Percentiles rank a stretch among this genome's conserved stretches.
These are phyloP conservation scores for Starmerella tilneyi DNA, from an alignment of 805 yeast species.

Conservation along the genomic window DNA sequence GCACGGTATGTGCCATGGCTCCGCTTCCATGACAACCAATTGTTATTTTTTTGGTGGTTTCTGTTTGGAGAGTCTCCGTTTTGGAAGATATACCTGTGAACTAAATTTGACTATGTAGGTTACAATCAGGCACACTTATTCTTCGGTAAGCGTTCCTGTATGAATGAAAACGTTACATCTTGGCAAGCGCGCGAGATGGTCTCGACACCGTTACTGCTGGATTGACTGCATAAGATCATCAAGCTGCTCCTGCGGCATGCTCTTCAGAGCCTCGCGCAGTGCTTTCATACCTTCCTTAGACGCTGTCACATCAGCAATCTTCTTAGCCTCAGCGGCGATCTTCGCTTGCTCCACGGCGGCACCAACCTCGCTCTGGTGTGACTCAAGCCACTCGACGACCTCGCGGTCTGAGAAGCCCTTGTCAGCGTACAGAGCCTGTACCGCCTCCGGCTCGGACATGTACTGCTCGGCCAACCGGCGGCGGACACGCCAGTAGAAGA, in stretches of 20 bases:
- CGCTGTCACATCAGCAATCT: constrained; percentile 9
- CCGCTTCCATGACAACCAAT: too few species aligned
- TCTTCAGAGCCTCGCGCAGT: constrained; percentile 29
- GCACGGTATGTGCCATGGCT: too few species aligned
- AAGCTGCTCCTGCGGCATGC: constrained; percentile 29
- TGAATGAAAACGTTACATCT: too few species aligned
- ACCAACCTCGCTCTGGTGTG: constrained; percentile 15
- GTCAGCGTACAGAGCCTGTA: constrained; percentile 29
- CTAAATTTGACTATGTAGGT: too few species aligned
- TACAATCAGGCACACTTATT: too few species aligned
- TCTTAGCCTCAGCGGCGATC: constrained; percentile 10
- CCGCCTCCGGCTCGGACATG: constrained; percentile 33
- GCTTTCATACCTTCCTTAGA: constrained; percentile 22
- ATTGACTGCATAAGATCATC: constrained; percentile 28
- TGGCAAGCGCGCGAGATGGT: too few species aligned
- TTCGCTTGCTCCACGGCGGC: constrained; percentile 5
- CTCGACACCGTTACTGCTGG: too few species aligned
- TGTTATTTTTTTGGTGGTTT: too few species aligned
- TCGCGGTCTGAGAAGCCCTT: constrained; percentile 60
- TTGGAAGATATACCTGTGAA: too few species aligned
- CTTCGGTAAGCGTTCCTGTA: too few species aligned
- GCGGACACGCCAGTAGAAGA: constrained; percentile 97
- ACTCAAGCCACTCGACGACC: constrained; percentile 56
- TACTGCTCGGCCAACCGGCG: constrained; percentile 91
- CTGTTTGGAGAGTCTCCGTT: too few species aligned